Evolutionary conservation across 140 eudicot species (phyloP).

Genomic region (Ambrosia hybrid): DNA sequence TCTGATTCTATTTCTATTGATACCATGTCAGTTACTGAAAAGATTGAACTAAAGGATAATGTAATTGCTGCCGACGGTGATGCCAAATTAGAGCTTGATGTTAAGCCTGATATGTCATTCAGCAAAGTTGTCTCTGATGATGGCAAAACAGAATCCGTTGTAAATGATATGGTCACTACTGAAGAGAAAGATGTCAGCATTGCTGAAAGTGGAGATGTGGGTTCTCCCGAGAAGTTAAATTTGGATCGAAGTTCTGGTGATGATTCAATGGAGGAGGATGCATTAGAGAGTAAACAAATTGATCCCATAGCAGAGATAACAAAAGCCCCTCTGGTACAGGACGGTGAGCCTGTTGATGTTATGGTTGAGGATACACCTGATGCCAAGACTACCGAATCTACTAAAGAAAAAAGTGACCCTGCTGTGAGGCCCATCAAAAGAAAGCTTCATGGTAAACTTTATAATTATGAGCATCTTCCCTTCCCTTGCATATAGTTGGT

Average conservation of each 20-base stretch:
- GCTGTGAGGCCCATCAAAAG: constrained; percentile 41
- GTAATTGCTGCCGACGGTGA: constrained; percentile 61
- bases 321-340: too few species aligned
- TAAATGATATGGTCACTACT: constrained; percentile 28
- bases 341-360: constrained; percentile 40
- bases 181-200: constrained; percentile 34
- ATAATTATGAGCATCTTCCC: neutral
- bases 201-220: constrained; percentile 43
- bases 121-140: constrained; percentile 16
- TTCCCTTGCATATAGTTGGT: constrained; percentile 3
- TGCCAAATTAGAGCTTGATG: constrained; percentile 67
- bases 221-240: constrained; percentile 46
- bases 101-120: constrained; percentile 53
- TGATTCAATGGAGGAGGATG: constrained; percentile 58
- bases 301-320: too few species aligned
- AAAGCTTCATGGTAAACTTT: constrained; percentile 51
- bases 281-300: constrained; percentile 43
- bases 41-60: constrained; percentile 64
- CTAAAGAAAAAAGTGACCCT: constrained; percentile 27
- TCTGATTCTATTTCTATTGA: constrained; percentile 75
- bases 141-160: constrained; percentile 5
- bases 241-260: constrained; percentile 55
- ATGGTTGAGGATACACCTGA: constrained; percentile 35
- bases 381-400: constrained; percentile 8
- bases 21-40: constrained; percentile 61